Evolutionary conservation across 768 basidiomycete genomes (phyloP), one percentile per base, ranked within the genome.

Genomic region (Pisolithus orientalis): DNA sequence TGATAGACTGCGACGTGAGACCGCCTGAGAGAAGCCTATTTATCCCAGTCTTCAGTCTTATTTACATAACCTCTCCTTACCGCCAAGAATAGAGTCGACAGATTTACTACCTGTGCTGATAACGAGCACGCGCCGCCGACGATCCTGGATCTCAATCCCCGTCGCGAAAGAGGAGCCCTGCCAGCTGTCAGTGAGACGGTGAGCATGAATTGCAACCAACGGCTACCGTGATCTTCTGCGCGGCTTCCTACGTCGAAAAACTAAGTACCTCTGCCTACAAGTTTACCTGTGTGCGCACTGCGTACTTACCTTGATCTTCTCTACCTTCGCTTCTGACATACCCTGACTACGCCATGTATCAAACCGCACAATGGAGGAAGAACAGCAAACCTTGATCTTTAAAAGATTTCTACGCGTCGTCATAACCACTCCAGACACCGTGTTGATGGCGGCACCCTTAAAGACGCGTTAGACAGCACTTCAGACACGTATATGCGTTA

Each of bases 251-350:
- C 43, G 24, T n/a, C 10, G 16, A 29, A 29, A 38, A 17, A 44
- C 16, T 39, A 17, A 48, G 47, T 50, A 8, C 54, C 31, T 4
- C 25, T 9, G 8, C 16, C 29, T 21, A 3, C 32, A 14, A n/a
- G 8, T 50, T 10, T n/a, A 46, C 28, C 24, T 9, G 37, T 34
- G 27, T 50, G 59, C 59, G 53, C 62, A 54, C 52, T 56, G 52
- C 51, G 64, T 39, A 40, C 13, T 39, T 52, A 80, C 92, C 75
- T 95, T 95, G 61, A 97, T 90, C 67, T 98, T 98, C 63, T 98
- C 94, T 2, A 98, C 93, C 66, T 98, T 98, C 0, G 94, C 89
- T 60, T 96, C 94, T 3, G 94, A 94, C 79, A 95, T 85, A 40
- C 94, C 94, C 91, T 94, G 52, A 9, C n/a, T 9, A 24, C 17